A percentile compares a stretch with the other conserved stretches of the same genome.
Conservation (phyloP, 305 asterid genomes). For the Fraxinus xanthoxyloides region DNA sequence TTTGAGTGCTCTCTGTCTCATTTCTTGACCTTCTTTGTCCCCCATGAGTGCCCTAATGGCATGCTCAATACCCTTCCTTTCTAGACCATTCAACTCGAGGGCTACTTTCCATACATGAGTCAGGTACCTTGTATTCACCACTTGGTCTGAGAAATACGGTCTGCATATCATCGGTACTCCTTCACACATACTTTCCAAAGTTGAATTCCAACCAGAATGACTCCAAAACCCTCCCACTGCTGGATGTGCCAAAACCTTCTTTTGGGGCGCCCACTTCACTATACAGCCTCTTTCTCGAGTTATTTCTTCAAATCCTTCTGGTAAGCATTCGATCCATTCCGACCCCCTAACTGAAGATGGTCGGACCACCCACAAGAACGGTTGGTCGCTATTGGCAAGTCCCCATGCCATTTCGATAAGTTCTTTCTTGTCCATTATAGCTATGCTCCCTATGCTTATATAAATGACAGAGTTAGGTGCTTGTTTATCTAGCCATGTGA, state of each 20-base stretch:
- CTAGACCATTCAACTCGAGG: slow-evolving; percentile 27
- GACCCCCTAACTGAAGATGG: slow-evolving; percentile 23
- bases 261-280: slow-evolving; percentile 63
- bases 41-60: slow-evolving; percentile 37
- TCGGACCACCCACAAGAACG: slow-evolving; percentile 52
- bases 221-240: slow-evolving; percentile 50
- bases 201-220: slow-evolving; percentile 63
- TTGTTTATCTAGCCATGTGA: slow-evolving; percentile 52
- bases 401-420: slow-evolving; percentile 44
- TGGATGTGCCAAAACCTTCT: slow-evolving; percentile 33
- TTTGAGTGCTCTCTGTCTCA: slow-evolving; percentile 26
- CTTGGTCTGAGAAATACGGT: slow-evolving; percentile 46
- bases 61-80: slow-evolving; percentile 25
- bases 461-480: slow-evolving; percentile 40
- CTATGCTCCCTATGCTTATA: slow-evolving; percentile 45
- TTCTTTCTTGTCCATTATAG: slow-evolving; percentile 25
- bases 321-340: slow-evolving; percentile 33
- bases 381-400: slow-evolving; percentile 36
- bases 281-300: slow-evolving; percentile 24
- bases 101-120: slow-evolving; percentile 46
- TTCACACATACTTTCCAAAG: slow-evolving; percentile 40
- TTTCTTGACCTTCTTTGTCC: slow-evolving; percentile 30
- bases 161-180: slow-evolving; percentile 53
- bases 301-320: slow-evolving; percentile 18
- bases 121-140: slow-evolving; percentile 40